Percentiles rank a stretch among this genome's conserved stretches.
phyloP scores from a whole-genome alignment of 1,139 yeast species.

The Geotrichum bryndzae region DNA sequence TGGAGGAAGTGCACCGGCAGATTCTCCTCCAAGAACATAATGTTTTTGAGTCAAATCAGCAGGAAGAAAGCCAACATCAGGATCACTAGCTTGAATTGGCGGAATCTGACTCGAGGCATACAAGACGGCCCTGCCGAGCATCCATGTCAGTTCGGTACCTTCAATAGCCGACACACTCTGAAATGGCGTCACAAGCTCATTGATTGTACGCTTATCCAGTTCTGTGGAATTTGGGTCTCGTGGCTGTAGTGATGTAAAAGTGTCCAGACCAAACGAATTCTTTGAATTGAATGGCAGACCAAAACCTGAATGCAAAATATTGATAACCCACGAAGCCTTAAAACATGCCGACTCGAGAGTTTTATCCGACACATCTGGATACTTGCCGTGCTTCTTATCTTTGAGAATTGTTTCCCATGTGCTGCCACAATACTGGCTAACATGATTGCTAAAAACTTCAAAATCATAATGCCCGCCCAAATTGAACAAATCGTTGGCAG shows the following conservation, averaged over 20 bases:
- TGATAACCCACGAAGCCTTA: slow-evolving; percentile 68
- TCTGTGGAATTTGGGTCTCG: background rate
- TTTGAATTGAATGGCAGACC: slow-evolving; percentile 56
- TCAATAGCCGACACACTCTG: slow-evolving; percentile 56
- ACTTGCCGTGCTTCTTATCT: slow-evolving; percentile 24
- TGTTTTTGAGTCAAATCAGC: slow-evolving; percentile 13
- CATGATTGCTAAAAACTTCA: slow-evolving; percentile 40
- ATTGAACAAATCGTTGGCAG: slow-evolving; percentile 46
- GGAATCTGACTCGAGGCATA: slow-evolving; percentile 42
- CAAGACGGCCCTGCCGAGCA: slow-evolving; percentile 69
- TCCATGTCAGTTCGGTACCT: slow-evolving; percentile 72
- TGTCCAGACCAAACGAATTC: slow-evolving; percentile 8
- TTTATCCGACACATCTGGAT: slow-evolving; percentile 36
- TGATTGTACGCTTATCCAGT: slow-evolving; percentile 15
- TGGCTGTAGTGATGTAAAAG: background rate
- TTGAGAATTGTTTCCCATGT: slow-evolving; percentile 43
- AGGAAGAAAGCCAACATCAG: slow-evolving; percentile 21
- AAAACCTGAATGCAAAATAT: slow-evolving; percentile 66
- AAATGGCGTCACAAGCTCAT: slow-evolving; percentile 42
- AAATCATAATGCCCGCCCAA: slow-evolving; percentile 41
- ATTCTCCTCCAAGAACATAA: slow-evolving; percentile 18
- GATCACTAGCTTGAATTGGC: slow-evolving; percentile 17
- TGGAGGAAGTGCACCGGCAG: slow-evolving; percentile 8
- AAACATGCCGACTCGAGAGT: slow-evolving; percentile 56
- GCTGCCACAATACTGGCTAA: slow-evolving; percentile 44